Base-by-base conservation (phyloP, 2,329 filamentous ascomycete genomes). In the Didymella pomorum region DNA sequence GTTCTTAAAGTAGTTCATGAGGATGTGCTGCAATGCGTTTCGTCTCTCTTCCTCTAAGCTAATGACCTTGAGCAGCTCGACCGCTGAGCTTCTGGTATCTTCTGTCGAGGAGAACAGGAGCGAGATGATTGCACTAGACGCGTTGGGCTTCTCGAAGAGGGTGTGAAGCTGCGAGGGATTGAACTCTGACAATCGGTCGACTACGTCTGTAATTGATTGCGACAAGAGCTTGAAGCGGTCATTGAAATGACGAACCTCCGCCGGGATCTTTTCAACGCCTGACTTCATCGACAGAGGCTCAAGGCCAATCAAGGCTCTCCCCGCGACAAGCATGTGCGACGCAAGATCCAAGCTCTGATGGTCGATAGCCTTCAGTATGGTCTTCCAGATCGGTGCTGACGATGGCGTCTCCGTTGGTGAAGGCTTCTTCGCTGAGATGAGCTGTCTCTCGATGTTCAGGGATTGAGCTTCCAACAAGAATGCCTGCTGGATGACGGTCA, bases 21-120 rank as follows among this genome's bases (percentile, higher is more conserved):
- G 71, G n/a, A 89, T 75, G 67, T 88, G 82, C 43, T 83, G 83
- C 14, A 90, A 78, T 16, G 86, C 87, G 63, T 88, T 86, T 61
- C 83, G 79, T 55, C 87, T 81, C 59, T 82, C 83, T 52, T 84
- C 83, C 74, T 96, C 87, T 9, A 85, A 86, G 33, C 91, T 95
- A 68, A 94, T 86, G 33, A 87, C 87, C 76, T 97, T 97, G 64
- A 98, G 84, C 26, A 98, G 80, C 65, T 93, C 90, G 7, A 93
- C 85, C 1, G 91, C 89, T 16, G 91, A 89, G 72, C 93, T 89
- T 61, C 92, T 92, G 31, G 95, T 88, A 57, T 88, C 84, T 55
- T 90, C 82, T 65, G 96, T 89, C 16, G 92, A 91, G 42, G 93
- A 93, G 55, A 97, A 87, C 7, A 97, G 86, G 18, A 92, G 84